Evolutionary conservation across 2,329 filamentous ascomycete genomes (phyloP), one percentile per base, ranked within the genome.

Genomic region (Allantophomopsis lycopodina): DNA sequence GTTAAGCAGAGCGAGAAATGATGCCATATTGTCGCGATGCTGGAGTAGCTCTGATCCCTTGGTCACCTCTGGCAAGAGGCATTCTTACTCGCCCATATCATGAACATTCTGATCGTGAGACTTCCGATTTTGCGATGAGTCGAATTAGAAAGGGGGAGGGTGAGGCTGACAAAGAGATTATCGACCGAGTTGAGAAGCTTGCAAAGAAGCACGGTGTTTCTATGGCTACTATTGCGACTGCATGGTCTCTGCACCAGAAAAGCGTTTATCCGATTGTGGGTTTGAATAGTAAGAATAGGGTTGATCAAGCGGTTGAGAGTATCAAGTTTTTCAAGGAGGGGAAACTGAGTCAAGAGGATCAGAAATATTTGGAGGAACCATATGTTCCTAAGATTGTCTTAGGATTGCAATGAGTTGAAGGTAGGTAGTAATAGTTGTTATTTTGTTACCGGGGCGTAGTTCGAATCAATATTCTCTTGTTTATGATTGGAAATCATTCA

Each of bases 161-260:
- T 8, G 49, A 52, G 40, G 53, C 50, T 12, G 56, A 58, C 30
- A 47, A 51, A 38, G 36, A 33, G 10, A 42, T 54, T n/a, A 49
- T 52, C 21, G 40, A 41, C 2, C 61, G 71, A 0, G 69, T 77
- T 5, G 65, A 75, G 55, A 64, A 76, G 50, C 45, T 77, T 32
- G 69, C 73, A 3, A 63, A 66, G 49, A 74, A 71, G 58, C 66
- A 67, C 47, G 66, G 63, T 0, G 63, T 70, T 46, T 71, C 62
- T 44, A 79, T 79, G 73, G 67, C 69, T 34, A 62, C 71, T 47
- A 64, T 79, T 21, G 69, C 72, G 2, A 64, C 70, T 38, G 73
- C 73, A 5, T 79, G 75, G 74, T 58, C 60, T 13, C 46, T 70
- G 45, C 45, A 45, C 18, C 60, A 63, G 37, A 59, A 61, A 47